Conservation (phyloP, 768 basidiomycete genomes). For the Suillus hirtellus region DNA sequence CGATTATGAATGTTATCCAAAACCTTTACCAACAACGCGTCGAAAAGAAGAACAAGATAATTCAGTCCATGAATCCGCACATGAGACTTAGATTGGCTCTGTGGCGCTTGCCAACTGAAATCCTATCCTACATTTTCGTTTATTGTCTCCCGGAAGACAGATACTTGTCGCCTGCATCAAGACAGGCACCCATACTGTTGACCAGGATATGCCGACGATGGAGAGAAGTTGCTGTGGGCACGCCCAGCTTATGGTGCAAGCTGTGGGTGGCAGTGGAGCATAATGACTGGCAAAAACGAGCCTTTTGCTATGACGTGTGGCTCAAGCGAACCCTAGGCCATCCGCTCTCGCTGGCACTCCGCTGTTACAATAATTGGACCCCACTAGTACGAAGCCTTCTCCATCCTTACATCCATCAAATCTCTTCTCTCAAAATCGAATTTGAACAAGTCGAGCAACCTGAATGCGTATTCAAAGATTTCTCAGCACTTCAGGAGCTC, state of each 20-base stretch:
- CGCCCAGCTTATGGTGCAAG: background rate
- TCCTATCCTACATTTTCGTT: background rate
- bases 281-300: background rate
- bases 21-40: slow-evolving; percentile 15
- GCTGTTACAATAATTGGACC: too few species aligned
- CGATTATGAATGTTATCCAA: slow-evolving; percentile 17
- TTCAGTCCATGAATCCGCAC: slow-evolving; percentile 22
- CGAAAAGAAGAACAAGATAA: slow-evolving; percentile 18
- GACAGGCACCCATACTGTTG: background rate
- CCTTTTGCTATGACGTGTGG: background rate
- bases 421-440: too few species aligned
- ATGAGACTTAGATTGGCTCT: slow-evolving; percentile 31
- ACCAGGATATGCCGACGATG: background rate
- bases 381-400: background rate
- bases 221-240: background rate
- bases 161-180: background rate
- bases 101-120: slow-evolving; percentile 43
- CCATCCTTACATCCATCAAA: background rate
- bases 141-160: background rate
- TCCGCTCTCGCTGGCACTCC: background rate
- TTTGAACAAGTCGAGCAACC: too few species aligned
- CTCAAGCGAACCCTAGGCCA: background rate
- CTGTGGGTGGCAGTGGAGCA: background rate
- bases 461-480: slow-evolving; percentile 9
- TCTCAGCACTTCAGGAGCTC: slow-evolving; percentile 18